Evolutionary conservation across 2,329 filamentous ascomycete genomes (phyloP).

Genomic region (Sporothrix luriei): DNA sequence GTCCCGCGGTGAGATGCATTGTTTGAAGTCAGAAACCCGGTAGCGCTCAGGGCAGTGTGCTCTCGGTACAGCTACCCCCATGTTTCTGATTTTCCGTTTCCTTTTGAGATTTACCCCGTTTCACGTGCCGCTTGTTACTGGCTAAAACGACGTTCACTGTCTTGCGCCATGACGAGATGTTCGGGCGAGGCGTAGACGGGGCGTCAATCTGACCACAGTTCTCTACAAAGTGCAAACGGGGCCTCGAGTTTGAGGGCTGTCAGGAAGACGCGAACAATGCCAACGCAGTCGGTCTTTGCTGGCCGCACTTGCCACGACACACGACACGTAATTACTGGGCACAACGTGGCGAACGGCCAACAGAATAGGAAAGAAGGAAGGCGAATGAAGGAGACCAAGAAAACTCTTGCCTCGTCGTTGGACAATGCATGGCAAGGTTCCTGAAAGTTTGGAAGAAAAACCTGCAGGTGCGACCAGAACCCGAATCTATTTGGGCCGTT

Average conservation of each 20-base stretch:
- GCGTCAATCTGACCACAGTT: no score
- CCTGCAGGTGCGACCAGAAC: not conserved
- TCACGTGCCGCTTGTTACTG: not conserved
- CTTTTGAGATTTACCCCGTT: slow-evolving; percentile 1
- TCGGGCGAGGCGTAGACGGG: no score
- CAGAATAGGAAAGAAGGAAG: slow-evolving; percentile 13
- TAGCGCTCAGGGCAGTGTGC: not conserved
- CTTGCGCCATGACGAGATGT: not conserved
- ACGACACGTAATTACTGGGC: not conserved
- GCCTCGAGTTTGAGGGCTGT: not conserved
- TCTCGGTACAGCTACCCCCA: not conserved
- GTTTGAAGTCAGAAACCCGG: not conserved
- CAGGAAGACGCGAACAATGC: slow-evolving; percentile 18
- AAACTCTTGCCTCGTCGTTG: not conserved
- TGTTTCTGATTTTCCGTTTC: slow-evolving; percentile 16
- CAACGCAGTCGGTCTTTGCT: slow-evolving; percentile 16
- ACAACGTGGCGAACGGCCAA: not conserved
- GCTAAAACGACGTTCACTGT: not conserved
- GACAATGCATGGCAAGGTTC: not conserved
- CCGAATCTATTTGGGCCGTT: slow-evolving; percentile 11
- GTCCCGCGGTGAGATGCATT: no score
- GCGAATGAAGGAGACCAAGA: not conserved
- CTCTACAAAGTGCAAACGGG: no score
- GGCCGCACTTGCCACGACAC: slow-evolving; percentile 22
- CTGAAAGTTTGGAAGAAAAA: slow-evolving; percentile 11